Evolutionary conservation across 768 basidiomycete genomes (phyloP).

Genomic region (Trametes villosa): DNA sequence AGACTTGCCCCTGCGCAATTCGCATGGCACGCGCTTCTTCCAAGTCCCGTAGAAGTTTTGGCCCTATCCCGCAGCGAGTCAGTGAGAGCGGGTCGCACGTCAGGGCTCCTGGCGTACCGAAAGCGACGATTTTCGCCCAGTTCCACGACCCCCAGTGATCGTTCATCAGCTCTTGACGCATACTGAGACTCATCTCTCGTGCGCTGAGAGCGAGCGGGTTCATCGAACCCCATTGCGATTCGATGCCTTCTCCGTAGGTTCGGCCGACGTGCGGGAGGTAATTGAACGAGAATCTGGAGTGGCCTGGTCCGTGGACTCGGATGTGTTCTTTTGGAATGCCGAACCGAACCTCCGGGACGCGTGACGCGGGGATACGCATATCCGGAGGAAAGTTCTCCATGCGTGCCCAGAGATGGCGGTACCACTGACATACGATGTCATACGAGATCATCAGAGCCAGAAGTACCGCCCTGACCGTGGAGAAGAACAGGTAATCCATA

Average conservation of each 20-base stretch:
- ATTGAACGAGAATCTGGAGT: constrained; percentile 36
- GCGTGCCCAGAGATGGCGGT: constrained; percentile 27
- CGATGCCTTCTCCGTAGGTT: constrained; percentile 33
- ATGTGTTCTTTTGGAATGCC: constrained; percentile 40
- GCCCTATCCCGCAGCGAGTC: too few species aligned
- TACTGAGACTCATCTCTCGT: constrained; percentile 23
- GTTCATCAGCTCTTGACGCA: constrained; percentile 16
- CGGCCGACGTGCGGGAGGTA: constrained; percentile 20
- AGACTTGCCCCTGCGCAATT: too few species aligned
- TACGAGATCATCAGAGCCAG: constrained; percentile 21
- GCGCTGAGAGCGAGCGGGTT: constrained; percentile 15
- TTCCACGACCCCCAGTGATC: constrained; percentile 36
- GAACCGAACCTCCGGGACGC: constrained; percentile 10
- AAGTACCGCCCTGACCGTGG: not conserved
- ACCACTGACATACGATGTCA: constrained; percentile 37
- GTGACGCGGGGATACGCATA: not conserved
- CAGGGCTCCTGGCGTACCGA: constrained; percentile 34
- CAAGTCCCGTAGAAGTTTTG: not conserved
- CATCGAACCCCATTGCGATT: constrained; percentile 23
- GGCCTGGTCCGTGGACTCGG: constrained; percentile 33
- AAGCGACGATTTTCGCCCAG: constrained; percentile 29
- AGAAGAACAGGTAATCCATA: constrained; percentile 30
- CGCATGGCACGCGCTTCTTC: not conserved
- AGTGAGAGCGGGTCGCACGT: too few species aligned
- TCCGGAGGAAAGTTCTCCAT: constrained; percentile 11